Percentiles rank a stretch among this genome's conserved stretches.
These are phyloP conservation scores for Sugiyamaella xylanicola DNA, from an alignment of 1,139 yeast genomes.

Conservation along the genomic window DNA sequence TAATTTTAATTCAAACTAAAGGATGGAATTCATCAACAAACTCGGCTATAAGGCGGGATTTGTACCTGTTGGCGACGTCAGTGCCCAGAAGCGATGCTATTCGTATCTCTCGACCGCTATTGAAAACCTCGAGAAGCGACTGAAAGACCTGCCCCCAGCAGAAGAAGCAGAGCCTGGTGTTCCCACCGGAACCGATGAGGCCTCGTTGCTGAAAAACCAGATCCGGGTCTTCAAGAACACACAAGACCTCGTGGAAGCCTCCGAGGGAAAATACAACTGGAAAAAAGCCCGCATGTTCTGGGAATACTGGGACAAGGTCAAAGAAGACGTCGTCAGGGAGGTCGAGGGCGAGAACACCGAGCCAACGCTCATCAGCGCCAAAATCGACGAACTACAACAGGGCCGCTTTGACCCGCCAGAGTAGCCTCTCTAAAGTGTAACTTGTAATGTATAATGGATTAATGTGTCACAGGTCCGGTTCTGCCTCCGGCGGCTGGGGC, in stretches of 20 bases:
- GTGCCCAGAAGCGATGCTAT: conserved; percentile 40
- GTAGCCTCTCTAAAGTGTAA: background rate
- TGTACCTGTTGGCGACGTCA: conserved; percentile 37
- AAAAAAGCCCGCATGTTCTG: conserved; percentile 38
- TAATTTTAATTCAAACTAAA: conserved; percentile 29
- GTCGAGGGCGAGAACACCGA: conserved; percentile 20
- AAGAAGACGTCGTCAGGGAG: conserved; percentile 31
- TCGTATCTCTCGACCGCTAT: conserved; percentile 33
- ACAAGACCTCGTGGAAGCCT: conserved; percentile 24
- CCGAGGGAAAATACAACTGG: conserved; percentile 29
- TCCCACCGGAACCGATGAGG: conserved; percentile 27
- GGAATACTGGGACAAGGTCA: conserved; percentile 41
- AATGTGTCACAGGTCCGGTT: no score
- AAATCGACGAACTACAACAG: conserved; percentile 36
- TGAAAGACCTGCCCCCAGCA: conserved; percentile 19
- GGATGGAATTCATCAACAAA: conserved; percentile 30
- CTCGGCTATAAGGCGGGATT: conserved; percentile 34
- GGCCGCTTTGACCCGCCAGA: conserved; percentile 33
- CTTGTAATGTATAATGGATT: background rate
- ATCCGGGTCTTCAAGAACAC: conserved; percentile 26
- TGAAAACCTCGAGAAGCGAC: conserved; percentile 23
- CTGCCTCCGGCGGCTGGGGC: background rate
- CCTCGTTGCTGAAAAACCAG: conserved; percentile 27
- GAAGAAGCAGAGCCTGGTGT: conserved; percentile 23
- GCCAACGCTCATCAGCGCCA: conserved; percentile 13